phyloP scores from a whole-genome alignment of 2,329 filamentous ascomycete species.

The Thyridium curvatum region DNA sequence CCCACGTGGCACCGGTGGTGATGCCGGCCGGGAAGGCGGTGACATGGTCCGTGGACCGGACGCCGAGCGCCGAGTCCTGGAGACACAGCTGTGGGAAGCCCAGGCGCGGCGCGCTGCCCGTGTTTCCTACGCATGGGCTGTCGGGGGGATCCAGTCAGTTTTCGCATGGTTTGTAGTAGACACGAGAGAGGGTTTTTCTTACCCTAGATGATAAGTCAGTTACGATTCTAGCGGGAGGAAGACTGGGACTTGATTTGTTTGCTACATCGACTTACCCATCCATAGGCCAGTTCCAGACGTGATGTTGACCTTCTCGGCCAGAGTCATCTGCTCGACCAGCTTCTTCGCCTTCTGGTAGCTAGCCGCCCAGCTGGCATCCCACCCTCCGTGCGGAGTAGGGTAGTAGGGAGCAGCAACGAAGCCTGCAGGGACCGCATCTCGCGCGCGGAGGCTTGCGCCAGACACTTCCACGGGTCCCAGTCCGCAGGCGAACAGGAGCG shows the following conservation, averaged over 20 bases:
- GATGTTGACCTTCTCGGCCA: slow-evolving; percentile 76
- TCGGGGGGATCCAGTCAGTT: slow-evolving; percentile 3
- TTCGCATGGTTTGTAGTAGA: neutral
- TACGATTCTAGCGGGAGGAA: too few relatives aligned
- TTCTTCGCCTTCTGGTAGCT: slow-evolving; percentile 64
- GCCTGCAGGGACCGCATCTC: slow-evolving; percentile 19
- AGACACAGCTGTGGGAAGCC: slow-evolving; percentile 68
- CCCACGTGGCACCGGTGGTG: slow-evolving; percentile 67
- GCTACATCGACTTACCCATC: slow-evolving; percentile 46
- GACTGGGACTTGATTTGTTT: too few relatives aligned
- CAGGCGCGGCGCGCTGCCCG: slow-evolving; percentile 62
- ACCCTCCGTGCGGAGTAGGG: slow-evolving; percentile 66
- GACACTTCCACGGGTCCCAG: neutral
- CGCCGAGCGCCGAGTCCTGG: slow-evolving; percentile 65
- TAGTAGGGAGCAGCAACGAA: slow-evolving; percentile 58
- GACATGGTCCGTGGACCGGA: slow-evolving; percentile 67
- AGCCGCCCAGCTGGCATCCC: slow-evolving; percentile 59
- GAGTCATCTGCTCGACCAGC: slow-evolving; percentile 68
- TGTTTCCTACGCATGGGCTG: slow-evolving; percentile 68
- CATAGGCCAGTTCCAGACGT: slow-evolving; percentile 65
- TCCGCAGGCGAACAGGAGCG: neutral
- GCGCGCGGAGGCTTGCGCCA: slow-evolving; percentile 11
- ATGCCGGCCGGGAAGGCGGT: slow-evolving; percentile 78
- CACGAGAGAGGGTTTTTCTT: slow-evolving; percentile 5
- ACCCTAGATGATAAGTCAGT: slow-evolving; percentile 13